Conservation (phyloP, 23 red algal species). For the Gracilaria domingensis region DNA sequence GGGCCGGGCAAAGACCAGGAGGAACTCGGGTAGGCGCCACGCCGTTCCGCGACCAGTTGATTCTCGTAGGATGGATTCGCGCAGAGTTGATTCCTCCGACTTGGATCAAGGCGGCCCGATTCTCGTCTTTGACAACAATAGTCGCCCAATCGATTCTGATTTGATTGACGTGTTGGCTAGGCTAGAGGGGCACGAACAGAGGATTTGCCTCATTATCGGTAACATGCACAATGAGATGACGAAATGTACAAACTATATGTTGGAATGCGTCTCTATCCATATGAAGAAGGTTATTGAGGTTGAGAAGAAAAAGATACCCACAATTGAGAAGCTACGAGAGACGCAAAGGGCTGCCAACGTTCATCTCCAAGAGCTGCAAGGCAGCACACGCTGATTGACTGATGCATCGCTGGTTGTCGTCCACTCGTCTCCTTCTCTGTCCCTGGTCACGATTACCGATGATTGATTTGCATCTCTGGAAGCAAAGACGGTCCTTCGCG, state of each 20-base stretch:
- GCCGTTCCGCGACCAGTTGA: background rate
- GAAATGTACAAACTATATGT: background rate
- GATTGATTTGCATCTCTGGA: background rate
- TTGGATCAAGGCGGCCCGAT: background rate
- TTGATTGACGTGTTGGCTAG: background rate
- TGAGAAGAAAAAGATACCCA: background rate
- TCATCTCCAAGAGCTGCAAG: background rate
- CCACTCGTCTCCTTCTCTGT: too few relatives aligned
- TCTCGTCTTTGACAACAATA: background rate
- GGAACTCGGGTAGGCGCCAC: background rate
- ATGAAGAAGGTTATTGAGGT: background rate
- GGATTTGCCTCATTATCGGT: background rate
- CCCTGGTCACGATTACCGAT: background rate
- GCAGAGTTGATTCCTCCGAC: background rate
- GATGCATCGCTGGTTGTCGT: background rate
- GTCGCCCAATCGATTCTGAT: background rate
- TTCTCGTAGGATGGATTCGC: background rate
- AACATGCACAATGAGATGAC: background rate
- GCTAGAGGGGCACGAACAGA: constrained; percentile 1
- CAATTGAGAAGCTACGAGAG: background rate
- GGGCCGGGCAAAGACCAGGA: background rate
- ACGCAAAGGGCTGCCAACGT: background rate
- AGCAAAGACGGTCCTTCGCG: background rate
- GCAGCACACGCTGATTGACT: background rate
- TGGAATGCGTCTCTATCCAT: background rate